Conservation (phyloP, 192 early-diverging fungal genomes). For the Umbelopsis sp. region DNA sequence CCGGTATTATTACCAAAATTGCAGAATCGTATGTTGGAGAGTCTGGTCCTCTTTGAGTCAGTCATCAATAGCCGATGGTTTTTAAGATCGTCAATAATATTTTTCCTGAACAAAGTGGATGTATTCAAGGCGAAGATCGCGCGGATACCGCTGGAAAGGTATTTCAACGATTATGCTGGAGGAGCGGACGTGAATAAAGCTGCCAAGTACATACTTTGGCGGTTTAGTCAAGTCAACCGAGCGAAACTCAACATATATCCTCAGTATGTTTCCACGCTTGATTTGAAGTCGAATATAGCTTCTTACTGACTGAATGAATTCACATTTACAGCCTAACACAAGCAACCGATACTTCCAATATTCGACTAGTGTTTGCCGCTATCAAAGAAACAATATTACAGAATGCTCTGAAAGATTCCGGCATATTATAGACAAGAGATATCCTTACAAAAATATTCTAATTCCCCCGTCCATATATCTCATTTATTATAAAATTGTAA, state of each 20-base stretch:
- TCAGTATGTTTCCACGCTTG: conserved; percentile 52
- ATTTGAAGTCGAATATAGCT: neutral
- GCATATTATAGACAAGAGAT: conserved; percentile 54
- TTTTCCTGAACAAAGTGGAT: conserved; percentile 88
- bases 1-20: neutral
- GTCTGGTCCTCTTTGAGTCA: conserved; percentile 81
- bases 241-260: conserved; percentile 84
- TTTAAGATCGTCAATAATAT: conserved; percentile 77
- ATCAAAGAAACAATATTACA: conserved; percentile 93
- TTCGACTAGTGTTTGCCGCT: conserved; percentile 87
- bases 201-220: conserved; percentile 85
- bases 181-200: conserved; percentile 80
- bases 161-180: conserved; percentile 79
- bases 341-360: conserved; percentile 92
- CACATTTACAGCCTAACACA: conserved; percentile 71
- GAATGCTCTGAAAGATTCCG: conserved; percentile 79
- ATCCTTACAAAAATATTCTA: neutral
- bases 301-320: neutral
- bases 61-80: conserved; percentile 88
- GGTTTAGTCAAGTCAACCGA: conserved; percentile 86
- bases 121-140: conserved; percentile 75
- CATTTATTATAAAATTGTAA: neutral
- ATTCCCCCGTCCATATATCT: neutral
- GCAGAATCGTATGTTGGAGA: conserved; percentile 84
- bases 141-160: conserved; percentile 67